Conservation (phyloP, 495 filamentous ascomycete genomes). For the Haplographium delicatum region DNA sequence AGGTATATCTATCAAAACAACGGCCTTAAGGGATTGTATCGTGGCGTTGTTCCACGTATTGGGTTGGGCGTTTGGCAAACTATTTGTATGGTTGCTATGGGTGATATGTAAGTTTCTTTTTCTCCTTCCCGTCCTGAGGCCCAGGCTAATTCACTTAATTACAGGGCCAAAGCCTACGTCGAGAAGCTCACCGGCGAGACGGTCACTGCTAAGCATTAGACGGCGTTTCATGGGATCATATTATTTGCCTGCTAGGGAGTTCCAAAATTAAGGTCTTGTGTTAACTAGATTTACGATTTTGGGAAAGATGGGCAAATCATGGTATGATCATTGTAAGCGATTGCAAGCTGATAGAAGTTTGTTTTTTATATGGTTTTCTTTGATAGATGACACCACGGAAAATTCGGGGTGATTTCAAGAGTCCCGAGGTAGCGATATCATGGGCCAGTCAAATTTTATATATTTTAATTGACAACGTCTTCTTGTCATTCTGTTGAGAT, state of each 20-base stretch:
- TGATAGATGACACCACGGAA: no score
- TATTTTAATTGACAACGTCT: no score
- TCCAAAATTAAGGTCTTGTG: neutral
- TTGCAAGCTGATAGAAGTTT: slow-evolving; percentile 28
- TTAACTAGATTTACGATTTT: neutral
- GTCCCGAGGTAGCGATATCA: no score
- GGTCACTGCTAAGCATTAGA: slow-evolving; percentile 96
- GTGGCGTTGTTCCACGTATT: slow-evolving; percentile 89
- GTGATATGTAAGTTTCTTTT: slow-evolving; percentile 78
- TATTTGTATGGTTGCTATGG: slow-evolving; percentile 98
- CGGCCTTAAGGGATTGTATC: slow-evolving; percentile 89
- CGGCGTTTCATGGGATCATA: slow-evolving; percentile 11
- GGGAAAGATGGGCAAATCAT: neutral
- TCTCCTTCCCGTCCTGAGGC: neutral
- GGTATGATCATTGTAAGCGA: neutral
- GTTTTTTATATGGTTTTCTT: slow-evolving; percentile 14
- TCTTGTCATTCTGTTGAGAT: no score
- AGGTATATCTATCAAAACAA: slow-evolving; percentile 89
- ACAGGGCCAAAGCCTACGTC: slow-evolving; percentile 93
- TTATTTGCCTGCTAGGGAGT: neutral
- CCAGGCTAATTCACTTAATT: slow-evolving; percentile 4
- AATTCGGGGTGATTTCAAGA: no score
- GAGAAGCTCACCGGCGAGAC: slow-evolving; percentile 93
- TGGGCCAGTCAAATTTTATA: no score
- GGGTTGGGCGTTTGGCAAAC: slow-evolving; percentile 98